Conservation (phyloP, 2,329 filamentous ascomycete genomes). For the Taxawa tesnikishii region DNA sequence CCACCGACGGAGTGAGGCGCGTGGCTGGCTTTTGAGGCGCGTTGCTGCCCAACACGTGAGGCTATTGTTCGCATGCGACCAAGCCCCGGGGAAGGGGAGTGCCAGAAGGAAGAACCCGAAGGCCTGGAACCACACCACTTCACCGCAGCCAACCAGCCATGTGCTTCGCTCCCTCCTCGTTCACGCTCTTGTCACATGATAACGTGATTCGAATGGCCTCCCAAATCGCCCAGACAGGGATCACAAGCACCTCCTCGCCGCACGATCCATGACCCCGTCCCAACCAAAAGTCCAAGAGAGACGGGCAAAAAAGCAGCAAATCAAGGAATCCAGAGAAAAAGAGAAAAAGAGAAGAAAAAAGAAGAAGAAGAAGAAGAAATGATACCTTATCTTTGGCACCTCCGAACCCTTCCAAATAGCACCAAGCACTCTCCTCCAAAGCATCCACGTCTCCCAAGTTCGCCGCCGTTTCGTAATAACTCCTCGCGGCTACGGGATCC, state of each 20-base stretch:
- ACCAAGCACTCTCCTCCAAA: slow-evolving; percentile 95
- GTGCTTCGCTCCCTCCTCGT: no score
- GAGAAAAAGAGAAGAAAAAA: not conserved
- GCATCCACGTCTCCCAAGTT: slow-evolving; percentile 94
- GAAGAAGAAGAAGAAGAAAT: slow-evolving; percentile 15
- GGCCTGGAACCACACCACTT: no score
- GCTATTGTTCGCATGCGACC: not conserved
- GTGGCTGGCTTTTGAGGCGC: not conserved
- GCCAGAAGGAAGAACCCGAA: not conserved
- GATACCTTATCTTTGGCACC: slow-evolving; percentile 97
- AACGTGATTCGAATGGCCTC: not conserved
- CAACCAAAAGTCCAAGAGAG: not conserved
- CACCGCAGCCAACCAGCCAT: no score
- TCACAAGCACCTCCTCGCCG: no score
- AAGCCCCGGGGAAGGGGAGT: not conserved
- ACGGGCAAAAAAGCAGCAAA: no score
- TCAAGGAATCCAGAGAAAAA: not conserved
- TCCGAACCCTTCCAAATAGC: slow-evolving; percentile 91
- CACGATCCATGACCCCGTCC: not conserved
- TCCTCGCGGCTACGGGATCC: slow-evolving; percentile 69
- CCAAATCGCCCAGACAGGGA: no score
- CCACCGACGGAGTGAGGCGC: not conserved
- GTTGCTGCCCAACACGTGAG: not conserved
- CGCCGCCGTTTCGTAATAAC: slow-evolving; percentile 96
- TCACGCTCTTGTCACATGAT: not conserved